Conservation (phyloP, 1,284 basidiomycete genomes). For the Malassezia sp. region DNA sequence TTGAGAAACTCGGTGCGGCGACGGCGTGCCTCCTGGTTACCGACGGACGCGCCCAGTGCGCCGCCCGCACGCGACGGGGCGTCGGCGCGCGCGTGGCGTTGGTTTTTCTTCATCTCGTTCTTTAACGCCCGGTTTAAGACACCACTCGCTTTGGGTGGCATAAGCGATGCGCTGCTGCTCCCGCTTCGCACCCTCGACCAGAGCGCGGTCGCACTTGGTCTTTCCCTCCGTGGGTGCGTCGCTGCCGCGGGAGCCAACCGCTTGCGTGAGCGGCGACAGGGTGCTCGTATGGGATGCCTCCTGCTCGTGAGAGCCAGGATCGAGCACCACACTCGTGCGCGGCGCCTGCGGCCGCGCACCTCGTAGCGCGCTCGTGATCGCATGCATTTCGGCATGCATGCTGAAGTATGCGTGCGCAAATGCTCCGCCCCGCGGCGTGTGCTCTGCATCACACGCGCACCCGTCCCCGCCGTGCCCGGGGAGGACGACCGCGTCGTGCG, state of each 20-base stretch:
- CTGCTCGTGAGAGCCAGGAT: slow-evolving; percentile 3
- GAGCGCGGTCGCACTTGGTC: slow-evolving; percentile 14
- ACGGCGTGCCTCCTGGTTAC: slow-evolving; percentile 9
- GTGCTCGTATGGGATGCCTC: neutral
- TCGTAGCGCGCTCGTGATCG: slow-evolving; percentile 13
- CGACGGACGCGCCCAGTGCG: slow-evolving; percentile 7
- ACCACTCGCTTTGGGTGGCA: slow-evolving; percentile 15
- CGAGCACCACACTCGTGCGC: slow-evolving; percentile 9
- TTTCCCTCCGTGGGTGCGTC: slow-evolving; percentile 11
- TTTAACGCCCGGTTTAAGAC: slow-evolving; percentile 23
- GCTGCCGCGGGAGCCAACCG: slow-evolving; percentile 16
- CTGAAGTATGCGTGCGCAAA: slow-evolving; percentile 16
- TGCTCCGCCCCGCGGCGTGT: neutral
- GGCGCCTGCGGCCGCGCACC: slow-evolving; percentile 15
- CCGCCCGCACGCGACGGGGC: neutral
- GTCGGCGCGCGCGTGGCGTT: slow-evolving; percentile 6
- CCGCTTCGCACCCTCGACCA: slow-evolving; percentile 21
- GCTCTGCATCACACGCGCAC: neutral
- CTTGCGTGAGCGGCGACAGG: neutral
- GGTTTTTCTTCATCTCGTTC: slow-evolving; percentile 20
- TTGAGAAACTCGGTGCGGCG: slow-evolving; percentile 1
- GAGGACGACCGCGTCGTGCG: slow-evolving; percentile 10
- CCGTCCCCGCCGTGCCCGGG: neutral
- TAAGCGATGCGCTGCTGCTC: slow-evolving; percentile 20
- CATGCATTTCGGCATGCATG: slow-evolving; percentile 23